Base-by-base conservation (phyloP, 306 rosid genomes). In the Hippophae gyantsensis region DNA sequence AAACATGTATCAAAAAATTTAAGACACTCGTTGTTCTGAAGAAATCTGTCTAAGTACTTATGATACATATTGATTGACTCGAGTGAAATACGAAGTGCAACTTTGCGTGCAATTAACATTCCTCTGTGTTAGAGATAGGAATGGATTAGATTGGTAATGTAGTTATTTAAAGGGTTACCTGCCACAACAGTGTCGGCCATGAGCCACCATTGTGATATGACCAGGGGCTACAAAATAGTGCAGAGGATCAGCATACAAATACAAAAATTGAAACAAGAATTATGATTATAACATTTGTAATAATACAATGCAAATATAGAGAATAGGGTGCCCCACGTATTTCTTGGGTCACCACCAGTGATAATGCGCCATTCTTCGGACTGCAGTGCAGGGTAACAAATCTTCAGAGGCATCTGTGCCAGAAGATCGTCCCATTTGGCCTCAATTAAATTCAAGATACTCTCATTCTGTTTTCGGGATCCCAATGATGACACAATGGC, bases 131-230 rank as follows among this genome's bases (percentile, higher is more conserved):
- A 43, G 8, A 58, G 9, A 0, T 7, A 26, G 7, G 2, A 57
- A 10, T 3, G 8, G 12, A 12, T 43, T n/a, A 57, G 5, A 7
- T 46, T 18, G 49, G 42, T 11, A 14, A 75, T 56, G 25, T 70
- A 63, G 10, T 8, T 46, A 18, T 11, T 5, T n/a, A 3, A 46
- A 44, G 14, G 5, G 5, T 1, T 61, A 90, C 97, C 88, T 82
- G 97, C 95, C 97, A 84, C 10, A 89, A 76, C 56, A 89, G 93
- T 11, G 95, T 84, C 18, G 97, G 97, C 95, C 97, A 89, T 40
- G 97, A 86, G 47, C 97, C 95, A 6, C 93, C 97, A 53, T 89
- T 89, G 61, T 89, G 97, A 75, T 86, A 89, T 63, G 97, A 89
- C 97, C 97, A 89, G 9, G 94, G 86, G 67, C 95, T 89, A 82